Evolutionary conservation across 2,329 filamentous ascomycete species (phyloP), one percentile per base, ranked within the genome.

Genomic region (Cytospora paraplurivora): DNA sequence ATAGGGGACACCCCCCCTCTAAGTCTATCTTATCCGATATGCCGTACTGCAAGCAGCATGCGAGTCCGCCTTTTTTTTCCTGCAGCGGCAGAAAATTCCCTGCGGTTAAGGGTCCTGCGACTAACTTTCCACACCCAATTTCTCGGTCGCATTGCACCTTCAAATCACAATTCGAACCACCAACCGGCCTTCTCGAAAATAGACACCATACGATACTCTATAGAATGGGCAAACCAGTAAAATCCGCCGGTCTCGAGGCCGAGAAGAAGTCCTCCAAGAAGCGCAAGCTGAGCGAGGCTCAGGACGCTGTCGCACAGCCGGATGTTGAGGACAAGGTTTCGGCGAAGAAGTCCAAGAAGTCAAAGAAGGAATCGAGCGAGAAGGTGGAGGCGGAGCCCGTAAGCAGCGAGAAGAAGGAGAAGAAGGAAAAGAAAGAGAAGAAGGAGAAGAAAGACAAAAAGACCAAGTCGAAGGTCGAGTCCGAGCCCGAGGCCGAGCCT

Each of bases 241-340:
- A 61, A 8, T 44, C 59, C 32, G 33, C 59, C 32, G 53, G 54
- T 32, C 19, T 59, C 52, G 63, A 57, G 54, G 61, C 61, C 6
- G 64, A 63, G 17, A 53, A 56, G 60, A 64, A 61, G 41, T 56
- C 62, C 7, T 56, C 63, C 15, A 67, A 60, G 62, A 63, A 67
- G 63, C 65, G 65, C 56, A 65, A 65, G 63, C 59, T 63, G 32
- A 59, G 56, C 56, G 65, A 67, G 7, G 56, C 53, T 17, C 55
- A 60, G 41, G 55, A 41, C 52, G 35, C 56, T 51, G 63, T 51
- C 41, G 41, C 50, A 34, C 62, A 65, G 59, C 60, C 59, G 19
- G 62, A 65, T 19, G 47, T 49, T 52, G 56, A 65, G 34, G 65
- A 66, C 33, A 59, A 54, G 44, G 62, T 59, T 1, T 62, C 57